Conservation (phyloP, 495 filamentous ascomycete species). For the Lepraria neglecta region DNA sequence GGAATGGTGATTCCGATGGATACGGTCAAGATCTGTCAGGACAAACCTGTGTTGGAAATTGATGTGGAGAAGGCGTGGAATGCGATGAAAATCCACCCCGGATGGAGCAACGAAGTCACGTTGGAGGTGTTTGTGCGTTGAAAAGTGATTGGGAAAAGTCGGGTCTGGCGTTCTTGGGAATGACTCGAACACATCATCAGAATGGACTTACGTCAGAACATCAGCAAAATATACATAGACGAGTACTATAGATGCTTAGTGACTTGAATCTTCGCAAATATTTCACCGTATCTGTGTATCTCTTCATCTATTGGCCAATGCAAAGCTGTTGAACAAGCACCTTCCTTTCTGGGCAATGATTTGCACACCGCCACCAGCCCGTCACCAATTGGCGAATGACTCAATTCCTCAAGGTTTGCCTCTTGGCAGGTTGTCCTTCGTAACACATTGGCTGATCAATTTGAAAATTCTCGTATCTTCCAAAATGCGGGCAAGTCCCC, state of each 20-base stretch:
- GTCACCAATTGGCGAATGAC: slow-evolving; percentile 1
- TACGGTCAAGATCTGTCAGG: slow-evolving; percentile 46
- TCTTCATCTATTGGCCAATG: too few species aligned
- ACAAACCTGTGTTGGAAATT: slow-evolving; percentile 61
- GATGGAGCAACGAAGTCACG: slow-evolving; percentile 80
- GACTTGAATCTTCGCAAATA: too few species aligned
- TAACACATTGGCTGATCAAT: not conserved
- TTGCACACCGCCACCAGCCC: not conserved
- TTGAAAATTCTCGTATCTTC: not conserved
- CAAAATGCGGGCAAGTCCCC: too few species aligned
- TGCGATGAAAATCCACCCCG: slow-evolving; percentile 58
- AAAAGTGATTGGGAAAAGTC: not conserved
- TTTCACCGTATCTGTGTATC: too few species aligned
- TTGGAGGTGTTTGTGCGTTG: slow-evolving; percentile 54
- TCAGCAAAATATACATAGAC: too few species aligned
- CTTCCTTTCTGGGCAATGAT: too few species aligned
- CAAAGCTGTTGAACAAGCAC: too few species aligned
- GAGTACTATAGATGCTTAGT: too few species aligned
- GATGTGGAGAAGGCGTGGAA: slow-evolving; percentile 76
- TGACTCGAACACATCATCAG: too few species aligned
- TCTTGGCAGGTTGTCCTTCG: not conserved
- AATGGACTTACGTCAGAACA: too few species aligned
- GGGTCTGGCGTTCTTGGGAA: not conserved
- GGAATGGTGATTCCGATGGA: slow-evolving; percentile 59
- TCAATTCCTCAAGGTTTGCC: not conserved